These are phyloP conservation scores for Theobroma grandiflorum DNA, from an alignment of 441 rosid species.

Conservation along the genomic window DNA sequence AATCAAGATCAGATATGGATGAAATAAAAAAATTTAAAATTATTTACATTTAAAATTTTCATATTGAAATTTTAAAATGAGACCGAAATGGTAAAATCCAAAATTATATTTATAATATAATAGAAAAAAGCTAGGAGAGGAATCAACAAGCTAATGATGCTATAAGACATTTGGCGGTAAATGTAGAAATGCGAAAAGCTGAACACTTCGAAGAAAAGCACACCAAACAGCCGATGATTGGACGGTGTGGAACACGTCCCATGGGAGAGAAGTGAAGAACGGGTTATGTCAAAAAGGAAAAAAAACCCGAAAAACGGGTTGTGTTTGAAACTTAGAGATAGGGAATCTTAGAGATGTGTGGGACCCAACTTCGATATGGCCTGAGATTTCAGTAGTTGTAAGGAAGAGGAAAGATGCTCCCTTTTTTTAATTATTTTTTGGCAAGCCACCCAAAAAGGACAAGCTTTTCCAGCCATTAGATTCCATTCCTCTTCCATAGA, in stretches of 20 bases:
- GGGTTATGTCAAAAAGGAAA: not conserved
- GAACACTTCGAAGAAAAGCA: conserved; percentile 17
- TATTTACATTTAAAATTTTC: too few species aligned
- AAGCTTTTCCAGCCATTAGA: conserved; percentile 53
- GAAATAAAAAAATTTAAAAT: too few species aligned
- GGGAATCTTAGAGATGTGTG: conserved; percentile 46
- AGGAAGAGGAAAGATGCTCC: conserved; percentile 27
- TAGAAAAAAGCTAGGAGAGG: not conserved
- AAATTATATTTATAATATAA: too few species aligned
- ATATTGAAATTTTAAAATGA: too few species aligned
- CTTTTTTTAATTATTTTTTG: not conserved
- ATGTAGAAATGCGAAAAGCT: too few species aligned
- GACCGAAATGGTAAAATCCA: too few species aligned
- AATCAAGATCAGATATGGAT: too few species aligned
- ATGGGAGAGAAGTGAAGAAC: not conserved
- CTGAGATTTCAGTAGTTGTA: not conserved
- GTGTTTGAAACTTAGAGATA: conserved; percentile 35
- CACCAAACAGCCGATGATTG: conserved; percentile 3
- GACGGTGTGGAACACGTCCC: conserved; percentile 20
- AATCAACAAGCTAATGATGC: not conserved
- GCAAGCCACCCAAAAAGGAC: conserved; percentile 27
- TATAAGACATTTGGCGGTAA: not conserved
- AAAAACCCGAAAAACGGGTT: not conserved
- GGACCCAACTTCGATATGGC: conserved; percentile 36
- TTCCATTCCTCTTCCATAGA: conserved; percentile 44